Base-by-base conservation (phyloP, 2,329 filamentous ascomycete species). In the Sporothrix schenckii region DNA sequence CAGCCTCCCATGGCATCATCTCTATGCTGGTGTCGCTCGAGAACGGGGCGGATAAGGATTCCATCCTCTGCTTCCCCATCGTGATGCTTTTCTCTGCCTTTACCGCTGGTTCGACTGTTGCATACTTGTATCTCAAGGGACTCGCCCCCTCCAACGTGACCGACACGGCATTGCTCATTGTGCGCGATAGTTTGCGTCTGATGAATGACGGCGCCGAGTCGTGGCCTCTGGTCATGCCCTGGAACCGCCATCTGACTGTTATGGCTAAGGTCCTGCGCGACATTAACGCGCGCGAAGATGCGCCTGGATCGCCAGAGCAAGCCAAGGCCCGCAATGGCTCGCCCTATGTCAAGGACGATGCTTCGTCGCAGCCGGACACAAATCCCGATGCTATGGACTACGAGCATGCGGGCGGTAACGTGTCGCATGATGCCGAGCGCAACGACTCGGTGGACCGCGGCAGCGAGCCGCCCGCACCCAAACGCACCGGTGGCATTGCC, bases 1-100 rank as follows among this genome's bases (percentile, higher is more conserved):
- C 84, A 9, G 85, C 87, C 4, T 88, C 86, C 72, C 87, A 88
- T 74, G 85, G 82, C 76, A 87, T 87, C 72, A 85, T 88, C 65
- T 82, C 84, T 6, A 82, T 88, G 69, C 80, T 88, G 24, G 80
- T 83, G 4, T 83, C 86, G 1, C 83, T 89, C 2, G 86, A 88
- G 77, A 78, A 81, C 13, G 85, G 86, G 11, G 80, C 83, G 1
- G 86, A 88, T 68, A 88, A 88, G 79, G 85, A 88, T 69, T 80
- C 82, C 30, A 81, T 84, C n/a, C 80, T 85, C n/a, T 87, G 84
- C 77, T 87, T 88, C 78, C 87, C 87, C 50, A 86, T 89, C 69
- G 87, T 88, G 72, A 88, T 89, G 87, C 80, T 88, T 14, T 89
- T 89, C 76, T 86, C 86, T 0, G 84, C 86, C 66, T 89, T 89